phyloP scores from a whole-genome alignment of 805 yeast species.

The Starmerella floricola region DNA sequence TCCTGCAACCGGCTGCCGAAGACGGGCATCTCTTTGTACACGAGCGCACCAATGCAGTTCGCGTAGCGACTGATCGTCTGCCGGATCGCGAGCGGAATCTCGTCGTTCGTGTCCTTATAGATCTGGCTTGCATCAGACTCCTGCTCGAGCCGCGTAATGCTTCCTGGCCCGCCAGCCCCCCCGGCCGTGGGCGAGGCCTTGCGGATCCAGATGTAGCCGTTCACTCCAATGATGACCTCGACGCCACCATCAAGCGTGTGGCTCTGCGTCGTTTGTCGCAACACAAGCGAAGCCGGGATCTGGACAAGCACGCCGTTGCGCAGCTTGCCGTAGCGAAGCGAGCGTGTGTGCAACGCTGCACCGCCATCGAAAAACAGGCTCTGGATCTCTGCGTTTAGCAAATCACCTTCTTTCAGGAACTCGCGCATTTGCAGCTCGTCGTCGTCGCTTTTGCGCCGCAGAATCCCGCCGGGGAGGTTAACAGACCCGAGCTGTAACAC shows the following conservation, averaged over 20 bases:
- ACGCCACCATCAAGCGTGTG: conserved; percentile 90
- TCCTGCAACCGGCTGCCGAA: conserved; percentile 65
- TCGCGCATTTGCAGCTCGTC: conserved; percentile 95
- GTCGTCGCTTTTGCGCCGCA: conserved; percentile 84
- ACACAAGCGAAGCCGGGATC: conserved; percentile 72
- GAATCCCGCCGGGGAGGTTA: conserved; percentile 91
- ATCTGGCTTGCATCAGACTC: conserved; percentile 87
- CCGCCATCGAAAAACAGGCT: conserved; percentile 78
- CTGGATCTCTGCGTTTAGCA: conserved; percentile 92
- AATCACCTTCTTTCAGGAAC: conserved; percentile 89
- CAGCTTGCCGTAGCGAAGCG: conserved; percentile 86
- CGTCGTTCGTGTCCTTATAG: conserved; percentile 78
- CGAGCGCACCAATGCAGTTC: conserved; percentile 70
- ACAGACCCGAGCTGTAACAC: conserved; percentile 88
- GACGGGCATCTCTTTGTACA: conserved; percentile 76
- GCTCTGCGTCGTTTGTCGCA: conserved; percentile 78
- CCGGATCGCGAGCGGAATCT: conserved; percentile 47
- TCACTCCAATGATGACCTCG: conserved; percentile 80
- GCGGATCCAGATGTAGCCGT: conserved; percentile 87
- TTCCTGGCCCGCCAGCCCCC: conserved; percentile 23
- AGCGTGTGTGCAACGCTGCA: conserved; percentile 89
- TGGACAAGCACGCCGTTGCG: conserved; percentile 75
- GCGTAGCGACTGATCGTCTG: conserved; percentile 73
- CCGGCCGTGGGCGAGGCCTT: conserved; percentile 39
- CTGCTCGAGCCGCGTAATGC: conserved; percentile 78